Evolutionary conservation across 768 basidiomycete genomes (phyloP).

Genomic region (Sarcodon aspratus): DNA sequence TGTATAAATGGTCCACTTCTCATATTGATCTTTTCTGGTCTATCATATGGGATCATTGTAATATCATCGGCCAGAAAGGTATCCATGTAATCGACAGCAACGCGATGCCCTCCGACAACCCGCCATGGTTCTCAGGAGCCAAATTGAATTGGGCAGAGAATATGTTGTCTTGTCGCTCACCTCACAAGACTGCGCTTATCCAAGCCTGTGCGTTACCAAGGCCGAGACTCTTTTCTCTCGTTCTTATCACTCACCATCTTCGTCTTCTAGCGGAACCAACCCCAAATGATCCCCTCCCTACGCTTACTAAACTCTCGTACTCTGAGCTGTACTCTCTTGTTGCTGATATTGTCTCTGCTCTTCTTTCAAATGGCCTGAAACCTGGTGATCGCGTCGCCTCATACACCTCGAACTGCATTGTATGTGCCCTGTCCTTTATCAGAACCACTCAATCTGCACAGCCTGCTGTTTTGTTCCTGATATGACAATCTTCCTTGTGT

Average conservation of each 20-base stretch:
- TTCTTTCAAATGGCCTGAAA: conserved; percentile 37
- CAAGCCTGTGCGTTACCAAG: conserved; percentile 46
- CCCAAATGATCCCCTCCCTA: conserved; percentile 30
- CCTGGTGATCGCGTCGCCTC: conserved; percentile 67
- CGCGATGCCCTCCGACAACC: conserved; percentile 47
- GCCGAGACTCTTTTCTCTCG: conserved; percentile 8
- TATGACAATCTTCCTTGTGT: too few relatives aligned
- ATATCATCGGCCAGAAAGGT: conserved; percentile 53
- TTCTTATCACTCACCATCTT: conserved; percentile 6
- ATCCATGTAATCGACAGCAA: conserved; percentile 42
- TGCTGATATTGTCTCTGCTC: conserved; percentile 43
- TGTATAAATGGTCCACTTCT: conserved; percentile 54
- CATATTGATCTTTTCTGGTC: conserved; percentile 60
- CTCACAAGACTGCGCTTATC: conserved; percentile 51
- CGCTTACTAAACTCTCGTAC: conserved; percentile 38
- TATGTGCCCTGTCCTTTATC: conserved; percentile 15
- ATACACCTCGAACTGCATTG: conserved; percentile 72
- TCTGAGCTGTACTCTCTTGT: conserved; percentile 46
- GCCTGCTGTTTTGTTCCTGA: not conserved
- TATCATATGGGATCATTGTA: conserved; percentile 59
- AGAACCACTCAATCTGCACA: conserved; percentile 6
- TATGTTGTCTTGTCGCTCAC: conserved; percentile 50
- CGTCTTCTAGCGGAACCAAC: conserved; percentile 47
- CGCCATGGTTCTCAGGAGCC: conserved; percentile 60
- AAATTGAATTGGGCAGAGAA: conserved; percentile 76